Percentiles rank a stretch among this genome's conserved stretches.
Evolutionary conservation across 306 rosid species (phyloP).

Genomic region (Mimosa pudica): DNA sequence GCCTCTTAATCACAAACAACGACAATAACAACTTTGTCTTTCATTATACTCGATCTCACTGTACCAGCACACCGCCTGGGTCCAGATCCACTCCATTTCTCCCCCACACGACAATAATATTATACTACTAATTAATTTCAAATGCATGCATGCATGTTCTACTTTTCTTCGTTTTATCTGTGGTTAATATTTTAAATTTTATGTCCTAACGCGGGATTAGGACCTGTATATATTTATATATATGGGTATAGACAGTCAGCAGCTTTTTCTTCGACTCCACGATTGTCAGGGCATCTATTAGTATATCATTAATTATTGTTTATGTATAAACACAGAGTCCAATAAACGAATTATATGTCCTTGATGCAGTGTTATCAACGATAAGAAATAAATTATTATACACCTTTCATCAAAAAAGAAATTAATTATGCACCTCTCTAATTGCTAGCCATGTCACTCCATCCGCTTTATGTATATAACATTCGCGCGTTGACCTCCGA

Average conservation of each 20-base stretch:
- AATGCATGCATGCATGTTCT: not conserved
- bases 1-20: not conserved
- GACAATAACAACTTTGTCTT: not conserved
- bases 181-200: not conserved
- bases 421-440: not conserved
- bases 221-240: not conserved
- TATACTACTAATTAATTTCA: not conserved
- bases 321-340: not conserved
- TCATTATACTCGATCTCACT: not conserved
- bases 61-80: not conserved
- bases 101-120: not conserved
- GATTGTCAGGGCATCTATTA: slow-evolving; percentile 4
- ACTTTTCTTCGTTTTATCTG: not conserved
- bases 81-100: not conserved
- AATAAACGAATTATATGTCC: not conserved
- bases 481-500: too few species aligned
- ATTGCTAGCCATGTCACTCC: not conserved
- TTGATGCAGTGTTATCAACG: not conserved
- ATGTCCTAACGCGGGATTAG: not conserved
- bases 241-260: not conserved
- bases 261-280: slow-evolving; percentile 3
- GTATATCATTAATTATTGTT: not conserved
- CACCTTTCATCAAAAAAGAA: not conserved
- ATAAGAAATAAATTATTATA: not conserved
- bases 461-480: not conserved